Evolutionary conservation across 2,329 filamentous ascomycete genomes (phyloP).

Genomic region (Huntiella abstrusa): DNA sequence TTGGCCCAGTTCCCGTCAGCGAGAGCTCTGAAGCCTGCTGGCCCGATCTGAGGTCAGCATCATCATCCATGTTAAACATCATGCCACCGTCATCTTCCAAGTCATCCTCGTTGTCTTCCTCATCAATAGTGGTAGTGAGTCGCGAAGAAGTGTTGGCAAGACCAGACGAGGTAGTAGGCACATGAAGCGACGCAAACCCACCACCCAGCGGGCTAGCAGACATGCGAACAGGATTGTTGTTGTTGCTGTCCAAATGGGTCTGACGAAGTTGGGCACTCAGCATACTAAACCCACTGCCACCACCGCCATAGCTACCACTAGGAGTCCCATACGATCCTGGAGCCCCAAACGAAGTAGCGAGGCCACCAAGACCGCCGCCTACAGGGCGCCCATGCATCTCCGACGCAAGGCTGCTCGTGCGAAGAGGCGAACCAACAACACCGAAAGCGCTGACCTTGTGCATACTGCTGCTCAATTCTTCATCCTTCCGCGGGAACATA

Average conservation of each 20-base stretch:
- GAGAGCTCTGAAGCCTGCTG: not conserved
- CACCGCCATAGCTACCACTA: slow-evolving; percentile 3
- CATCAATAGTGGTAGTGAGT: slow-evolving; percentile 9
- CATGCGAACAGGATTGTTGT: not conserved
- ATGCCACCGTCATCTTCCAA: slow-evolving; percentile 3
- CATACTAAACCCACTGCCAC: slow-evolving; percentile 8
- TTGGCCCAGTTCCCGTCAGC: not conserved
- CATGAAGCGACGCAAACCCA: not conserved
- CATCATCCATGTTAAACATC: slow-evolving; percentile 11
- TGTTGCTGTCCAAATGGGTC: slow-evolving; percentile 5
- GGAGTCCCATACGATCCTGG: slow-evolving; percentile 2
- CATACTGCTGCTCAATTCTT: slow-evolving; percentile 21
- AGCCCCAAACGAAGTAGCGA: not conserved
- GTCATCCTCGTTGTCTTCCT: slow-evolving; percentile 5
- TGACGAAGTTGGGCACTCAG: slow-evolving; percentile 8
- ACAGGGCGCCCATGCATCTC: slow-evolving; percentile 16
- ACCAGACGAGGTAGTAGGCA: not conserved
- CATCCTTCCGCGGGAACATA: slow-evolving; percentile 40
- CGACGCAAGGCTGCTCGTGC: slow-evolving; percentile 41
- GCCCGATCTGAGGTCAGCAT: not conserved
- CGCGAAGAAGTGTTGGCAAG: slow-evolving; percentile 2
- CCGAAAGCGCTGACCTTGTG: slow-evolving; percentile 36
- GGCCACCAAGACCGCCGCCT: not conserved
- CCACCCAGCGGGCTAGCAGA: slow-evolving; percentile 4
- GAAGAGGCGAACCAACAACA: slow-evolving; percentile 45